Evolutionary conservation across 139 green algal species (phyloP).

Genomic region (Volvox reticuliferus): DNA sequence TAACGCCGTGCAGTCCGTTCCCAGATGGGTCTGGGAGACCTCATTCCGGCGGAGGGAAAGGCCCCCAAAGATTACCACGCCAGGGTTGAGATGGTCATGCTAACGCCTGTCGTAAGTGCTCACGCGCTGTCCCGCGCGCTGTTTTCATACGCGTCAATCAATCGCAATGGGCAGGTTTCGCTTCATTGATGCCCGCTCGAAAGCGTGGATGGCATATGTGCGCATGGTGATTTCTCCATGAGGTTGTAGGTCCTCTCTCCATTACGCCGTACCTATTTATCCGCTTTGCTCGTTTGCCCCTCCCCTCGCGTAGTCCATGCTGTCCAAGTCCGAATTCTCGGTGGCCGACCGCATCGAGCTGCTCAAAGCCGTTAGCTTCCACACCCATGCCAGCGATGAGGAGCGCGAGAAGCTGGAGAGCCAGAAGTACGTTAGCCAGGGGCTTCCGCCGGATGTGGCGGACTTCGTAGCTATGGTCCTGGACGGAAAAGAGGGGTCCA

Average conservation of each 20-base stretch:
- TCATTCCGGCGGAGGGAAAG: too few relatives aligned
- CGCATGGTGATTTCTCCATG: neutral
- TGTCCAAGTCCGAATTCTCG: constrained; percentile 49
- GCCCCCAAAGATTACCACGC: too few relatives aligned
- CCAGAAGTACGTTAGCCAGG: constrained; percentile 58
- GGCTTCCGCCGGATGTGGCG: constrained; percentile 49
- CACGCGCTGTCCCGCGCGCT: too few relatives aligned
- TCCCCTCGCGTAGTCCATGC: constrained; percentile 7
- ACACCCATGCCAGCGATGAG: constrained; percentile 36
- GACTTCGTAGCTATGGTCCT: constrained; percentile 61
- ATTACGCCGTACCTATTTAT: neutral
- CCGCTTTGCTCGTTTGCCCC: neutral
- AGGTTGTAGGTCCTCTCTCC: neutral
- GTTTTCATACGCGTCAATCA: too few relatives aligned
- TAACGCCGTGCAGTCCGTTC: too few relatives aligned
- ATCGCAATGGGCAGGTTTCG: too few relatives aligned
- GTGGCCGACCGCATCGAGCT: constrained; percentile 62
- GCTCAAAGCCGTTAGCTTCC: constrained; percentile 53
- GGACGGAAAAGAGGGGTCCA: constrained; percentile 58
- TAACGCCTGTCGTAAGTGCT: too few relatives aligned
- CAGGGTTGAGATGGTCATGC: too few relatives aligned
- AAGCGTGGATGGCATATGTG: too few relatives aligned
- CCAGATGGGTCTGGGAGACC: too few relatives aligned
- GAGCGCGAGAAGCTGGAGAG: constrained; percentile 23
- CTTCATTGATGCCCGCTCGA: too few relatives aligned